Conservation (phyloP, 2,329 filamentous ascomycete genomes). For the Aspergillus clavatus region DNA sequence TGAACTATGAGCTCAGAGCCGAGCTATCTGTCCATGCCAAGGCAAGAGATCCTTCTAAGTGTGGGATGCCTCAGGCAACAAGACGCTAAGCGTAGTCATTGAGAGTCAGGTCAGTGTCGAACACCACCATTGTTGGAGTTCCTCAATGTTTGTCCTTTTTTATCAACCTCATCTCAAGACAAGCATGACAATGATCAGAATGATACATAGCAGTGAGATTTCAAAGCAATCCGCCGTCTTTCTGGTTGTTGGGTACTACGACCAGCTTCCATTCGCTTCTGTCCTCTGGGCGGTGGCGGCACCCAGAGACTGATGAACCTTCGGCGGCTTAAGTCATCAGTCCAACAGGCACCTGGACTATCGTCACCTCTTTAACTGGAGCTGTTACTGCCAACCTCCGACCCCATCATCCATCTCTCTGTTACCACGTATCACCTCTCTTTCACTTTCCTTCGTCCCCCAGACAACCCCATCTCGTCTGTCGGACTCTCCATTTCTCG, state of each 20-base stretch:
- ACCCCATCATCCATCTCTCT: constrained; percentile 21
- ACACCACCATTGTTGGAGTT: no score
- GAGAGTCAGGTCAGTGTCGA: no score
- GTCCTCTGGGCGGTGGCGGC: constrained; percentile 25
- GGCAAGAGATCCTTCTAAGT: no score
- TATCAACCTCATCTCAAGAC: not conserved
- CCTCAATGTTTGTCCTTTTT: no score
- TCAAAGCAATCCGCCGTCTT: not conserved
- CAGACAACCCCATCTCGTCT: constrained; percentile 13
- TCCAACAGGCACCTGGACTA: constrained; percentile 19
- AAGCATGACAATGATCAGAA: not conserved
- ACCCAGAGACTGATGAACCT: constrained; percentile 13
- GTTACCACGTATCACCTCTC: constrained; percentile 5
- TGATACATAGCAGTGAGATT: not conserved
- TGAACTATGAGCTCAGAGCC: no score
- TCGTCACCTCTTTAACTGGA: constrained; percentile 38
- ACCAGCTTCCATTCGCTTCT: constrained; percentile 39
- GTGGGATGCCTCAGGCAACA: not conserved
- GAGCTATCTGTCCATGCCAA: no score
- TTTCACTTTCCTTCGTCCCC: constrained; percentile 7
- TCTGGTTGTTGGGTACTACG: constrained; percentile 18
- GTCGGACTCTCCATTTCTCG: constrained; percentile 8
- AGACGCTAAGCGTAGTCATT: no score
- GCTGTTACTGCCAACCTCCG: constrained; percentile 24
- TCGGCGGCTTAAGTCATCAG: constrained; percentile 31